These are phyloP conservation scores for Groenewaldozyma salmanticensis DNA, from an alignment of 805 yeast species.

Conservation along the genomic window DNA sequence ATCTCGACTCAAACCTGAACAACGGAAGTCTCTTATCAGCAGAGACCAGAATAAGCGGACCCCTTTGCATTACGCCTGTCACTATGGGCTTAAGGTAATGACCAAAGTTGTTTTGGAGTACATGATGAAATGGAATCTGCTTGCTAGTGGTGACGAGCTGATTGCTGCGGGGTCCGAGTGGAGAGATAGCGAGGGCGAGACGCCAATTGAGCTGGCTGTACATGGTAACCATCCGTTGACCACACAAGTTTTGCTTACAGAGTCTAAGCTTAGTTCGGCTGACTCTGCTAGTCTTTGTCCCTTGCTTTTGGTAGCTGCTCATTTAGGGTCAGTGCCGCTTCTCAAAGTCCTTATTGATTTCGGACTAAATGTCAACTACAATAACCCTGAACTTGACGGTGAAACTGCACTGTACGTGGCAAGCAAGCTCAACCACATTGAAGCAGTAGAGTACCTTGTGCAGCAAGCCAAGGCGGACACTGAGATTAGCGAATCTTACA, in stretches of 20 bases:
- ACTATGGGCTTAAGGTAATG: conserved; percentile 66
- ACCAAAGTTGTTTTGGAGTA: conserved; percentile 47
- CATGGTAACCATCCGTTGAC: conserved; percentile 77
- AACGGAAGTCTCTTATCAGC: conserved; percentile 48
- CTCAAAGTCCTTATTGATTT: conserved; percentile 40
- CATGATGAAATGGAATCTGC: conserved; percentile 45
- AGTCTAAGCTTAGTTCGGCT: conserved; percentile 12
- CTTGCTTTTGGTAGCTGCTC: conserved; percentile 45
- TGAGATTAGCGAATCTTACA: conserved; percentile 56
- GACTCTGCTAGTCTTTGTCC: conserved; percentile 3
- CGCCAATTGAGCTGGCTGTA: conserved; percentile 79
- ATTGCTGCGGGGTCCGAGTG: conserved; percentile 24
- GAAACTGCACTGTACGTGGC: conserved; percentile 86
- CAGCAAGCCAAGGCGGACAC: conserved; percentile 49
- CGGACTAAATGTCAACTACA: conserved; percentile 48
- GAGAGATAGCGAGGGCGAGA: conserved; percentile 58
- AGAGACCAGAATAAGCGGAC: conserved; percentile 72
- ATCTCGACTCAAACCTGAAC: conserved; percentile 42
- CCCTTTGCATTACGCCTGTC: conserved; percentile 84
- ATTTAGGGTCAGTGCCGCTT: conserved; percentile 52
- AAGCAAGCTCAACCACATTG: conserved; percentile 47
- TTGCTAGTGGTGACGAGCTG: conserved; percentile 10
- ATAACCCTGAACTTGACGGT: conserved; percentile 44
- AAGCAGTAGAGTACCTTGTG: conserved; percentile 47
- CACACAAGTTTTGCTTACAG: conserved; percentile 48